Conservation (phyloP, 768 basidiomycete genomes). For the Boletus rubescentipes region DNA sequence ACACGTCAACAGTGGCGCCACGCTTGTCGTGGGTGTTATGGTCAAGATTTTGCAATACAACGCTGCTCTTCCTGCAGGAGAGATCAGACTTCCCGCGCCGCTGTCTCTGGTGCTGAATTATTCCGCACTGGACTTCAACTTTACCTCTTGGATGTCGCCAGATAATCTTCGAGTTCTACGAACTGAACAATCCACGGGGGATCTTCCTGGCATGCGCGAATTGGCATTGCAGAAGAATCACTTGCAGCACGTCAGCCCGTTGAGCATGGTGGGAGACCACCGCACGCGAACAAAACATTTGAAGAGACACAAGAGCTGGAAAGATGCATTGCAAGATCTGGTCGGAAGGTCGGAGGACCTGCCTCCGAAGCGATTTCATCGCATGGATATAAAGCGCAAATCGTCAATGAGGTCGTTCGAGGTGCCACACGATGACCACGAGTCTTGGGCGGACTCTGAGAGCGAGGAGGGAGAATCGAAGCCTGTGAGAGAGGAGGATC, state of each 20-base stretch:
- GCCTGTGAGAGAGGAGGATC: conserved; percentile 63
- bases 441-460: conserved; percentile 53
- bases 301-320: conserved; percentile 59
- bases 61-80: conserved; percentile 25
- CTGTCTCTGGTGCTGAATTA: conserved; percentile 86
- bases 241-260: conserved; percentile 82
- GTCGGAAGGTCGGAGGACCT: conserved; percentile 38
- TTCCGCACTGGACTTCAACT: conserved; percentile 94
- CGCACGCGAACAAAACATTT: conserved; percentile 39
- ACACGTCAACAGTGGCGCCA: conserved; percentile 67
- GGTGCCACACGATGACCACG: conserved; percentile 42
- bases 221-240: conserved; percentile 84
- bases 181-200: conserved; percentile 82
- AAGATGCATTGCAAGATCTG: conserved; percentile 52
- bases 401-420: conserved; percentile 28
- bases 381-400: conserved; percentile 29
- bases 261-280: conserved; percentile 86
- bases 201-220: conserved; percentile 70
- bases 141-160: conserved; percentile 94
- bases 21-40: conserved; percentile 81
- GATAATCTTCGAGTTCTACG: conserved; percentile 80
- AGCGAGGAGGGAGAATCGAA: conserved; percentile 48
- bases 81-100: conserved; percentile 63
- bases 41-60: conserved; percentile 78
- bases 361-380: conserved; percentile 12